Conservation (phyloP, 106 monocot species). For the Agapanthus africanus region DNA sequence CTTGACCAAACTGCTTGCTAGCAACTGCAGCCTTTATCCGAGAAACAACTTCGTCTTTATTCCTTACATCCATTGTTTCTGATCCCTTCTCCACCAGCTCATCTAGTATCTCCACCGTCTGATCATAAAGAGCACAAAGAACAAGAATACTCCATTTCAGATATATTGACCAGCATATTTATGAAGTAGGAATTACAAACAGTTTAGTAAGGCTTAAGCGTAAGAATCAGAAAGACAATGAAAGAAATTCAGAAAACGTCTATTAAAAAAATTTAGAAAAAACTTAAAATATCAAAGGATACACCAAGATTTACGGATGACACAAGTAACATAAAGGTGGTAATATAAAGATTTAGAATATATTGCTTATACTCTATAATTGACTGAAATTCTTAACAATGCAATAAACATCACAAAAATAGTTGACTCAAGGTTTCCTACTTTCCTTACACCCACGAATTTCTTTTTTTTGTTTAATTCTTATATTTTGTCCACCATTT, state of each 20-base stretch:
- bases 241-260: not conserved
- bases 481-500: no score
- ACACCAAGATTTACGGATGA: no score
- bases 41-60: slow-evolving; percentile 79
- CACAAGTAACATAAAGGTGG: no score
- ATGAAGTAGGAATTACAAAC: no score
- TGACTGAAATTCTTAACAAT: not conserved
- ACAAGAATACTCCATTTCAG: no score
- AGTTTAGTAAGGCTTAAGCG: not conserved
- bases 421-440: no score
- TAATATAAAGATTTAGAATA: not conserved
- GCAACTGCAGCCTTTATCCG: slow-evolving; percentile 92
- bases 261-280: no score
- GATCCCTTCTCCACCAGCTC: slow-evolving; percentile 83
- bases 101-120: slow-evolving; percentile 64
- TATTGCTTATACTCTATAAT: not conserved
- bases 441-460: no score
- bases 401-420: no score
- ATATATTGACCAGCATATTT: no score
- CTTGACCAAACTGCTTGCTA: slow-evolving; percentile 94
- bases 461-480: no score
- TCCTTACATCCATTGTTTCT: slow-evolving; percentile 84
- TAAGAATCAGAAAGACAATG: not conserved
- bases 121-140: no score
- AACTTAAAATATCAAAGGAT: not conserved